phyloP scores from a whole-genome alignment of 31 red algal genomes.

The Bonnemaisonia californica region DNA sequence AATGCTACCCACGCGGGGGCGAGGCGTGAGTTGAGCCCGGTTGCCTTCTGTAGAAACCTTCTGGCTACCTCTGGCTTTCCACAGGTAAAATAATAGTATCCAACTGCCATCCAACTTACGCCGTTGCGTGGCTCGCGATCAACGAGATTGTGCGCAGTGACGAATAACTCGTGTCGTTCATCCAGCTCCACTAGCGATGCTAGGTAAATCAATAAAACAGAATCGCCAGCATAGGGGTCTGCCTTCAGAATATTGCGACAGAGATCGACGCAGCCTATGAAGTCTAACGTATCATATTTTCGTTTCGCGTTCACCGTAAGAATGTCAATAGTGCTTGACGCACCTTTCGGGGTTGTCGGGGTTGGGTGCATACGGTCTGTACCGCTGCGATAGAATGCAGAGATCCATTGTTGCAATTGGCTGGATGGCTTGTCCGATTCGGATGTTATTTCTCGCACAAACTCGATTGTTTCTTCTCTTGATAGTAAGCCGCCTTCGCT shows the following conservation, averaged over 20 bases:
- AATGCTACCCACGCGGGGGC: conserved; percentile 83
- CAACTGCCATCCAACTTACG: conserved; percentile 83
- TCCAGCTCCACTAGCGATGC: conserved; percentile 64
- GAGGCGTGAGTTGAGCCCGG: conserved; percentile 59
- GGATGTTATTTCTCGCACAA: conserved; percentile 39
- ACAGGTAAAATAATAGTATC: conserved; percentile 79
- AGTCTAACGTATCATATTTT: conserved; percentile 41
- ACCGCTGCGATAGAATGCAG: conserved; percentile 33
- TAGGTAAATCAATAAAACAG: conserved; percentile 34
- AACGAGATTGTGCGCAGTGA: conserved; percentile 74
- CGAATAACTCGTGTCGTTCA: conserved; percentile 67
- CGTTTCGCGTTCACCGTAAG: conserved; percentile 10
- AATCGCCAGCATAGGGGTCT: conserved; percentile 42
- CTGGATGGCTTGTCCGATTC: conserved; percentile 12
- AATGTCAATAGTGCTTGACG: neutral
- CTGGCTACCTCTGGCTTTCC: conserved; percentile 70
- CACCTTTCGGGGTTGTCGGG: conserved; percentile 9
- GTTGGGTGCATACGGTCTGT: conserved; percentile 21
- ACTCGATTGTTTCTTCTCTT: conserved; percentile 24
- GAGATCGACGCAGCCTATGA: conserved; percentile 30
- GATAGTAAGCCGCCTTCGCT: conserved; percentile 43
- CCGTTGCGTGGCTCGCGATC: conserved; percentile 56
- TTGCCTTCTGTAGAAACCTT: conserved; percentile 87
- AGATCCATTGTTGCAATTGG: conserved; percentile 23
- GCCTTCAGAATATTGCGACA: conserved; percentile 34